Conservation (phyloP, 179 eudicot genomes). For the Camellia oleifera region DNA sequence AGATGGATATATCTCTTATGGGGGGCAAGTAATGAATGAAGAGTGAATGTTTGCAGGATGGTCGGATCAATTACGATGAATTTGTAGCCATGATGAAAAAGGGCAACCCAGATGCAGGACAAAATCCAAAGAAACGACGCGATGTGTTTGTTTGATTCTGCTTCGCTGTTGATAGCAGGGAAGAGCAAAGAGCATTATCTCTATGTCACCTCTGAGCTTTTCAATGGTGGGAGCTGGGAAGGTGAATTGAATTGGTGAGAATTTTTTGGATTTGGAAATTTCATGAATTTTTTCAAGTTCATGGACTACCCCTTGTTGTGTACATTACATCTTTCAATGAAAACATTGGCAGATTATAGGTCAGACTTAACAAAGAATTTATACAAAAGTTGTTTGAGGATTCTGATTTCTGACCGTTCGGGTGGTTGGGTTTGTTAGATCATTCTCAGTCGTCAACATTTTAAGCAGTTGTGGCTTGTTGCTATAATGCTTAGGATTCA, state of each 20-base stretch:
- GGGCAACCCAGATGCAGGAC: constrained; percentile 36
- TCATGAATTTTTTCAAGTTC: background rate
- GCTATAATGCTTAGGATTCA: background rate
- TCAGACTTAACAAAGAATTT: background rate
- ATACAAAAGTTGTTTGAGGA: background rate
- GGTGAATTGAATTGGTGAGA: constrained; percentile 1
- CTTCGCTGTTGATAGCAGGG: background rate
- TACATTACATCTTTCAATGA: background rate
- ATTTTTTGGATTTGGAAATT: background rate
- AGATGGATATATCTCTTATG: background rate
- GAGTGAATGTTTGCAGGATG: constrained; percentile 36
- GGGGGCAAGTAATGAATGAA: background rate
- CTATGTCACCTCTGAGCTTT: background rate
- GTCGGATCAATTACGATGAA: constrained; percentile 48
- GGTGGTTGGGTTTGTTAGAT: background rate
- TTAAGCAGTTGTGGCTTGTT: background rate
- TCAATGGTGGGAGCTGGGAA: background rate
- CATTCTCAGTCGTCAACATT: background rate
- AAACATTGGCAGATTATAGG: background rate
- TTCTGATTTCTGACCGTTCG: background rate
- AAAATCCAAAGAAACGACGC: constrained; percentile 43
- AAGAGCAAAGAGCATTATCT: background rate
- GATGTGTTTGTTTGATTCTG: constrained; percentile 19
- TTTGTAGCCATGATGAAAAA: constrained; percentile 58
- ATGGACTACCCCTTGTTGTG: background rate